phyloP scores from a whole-genome alignment of 2,329 filamentous ascomycete species.

The Botrytis deweyae region DNA sequence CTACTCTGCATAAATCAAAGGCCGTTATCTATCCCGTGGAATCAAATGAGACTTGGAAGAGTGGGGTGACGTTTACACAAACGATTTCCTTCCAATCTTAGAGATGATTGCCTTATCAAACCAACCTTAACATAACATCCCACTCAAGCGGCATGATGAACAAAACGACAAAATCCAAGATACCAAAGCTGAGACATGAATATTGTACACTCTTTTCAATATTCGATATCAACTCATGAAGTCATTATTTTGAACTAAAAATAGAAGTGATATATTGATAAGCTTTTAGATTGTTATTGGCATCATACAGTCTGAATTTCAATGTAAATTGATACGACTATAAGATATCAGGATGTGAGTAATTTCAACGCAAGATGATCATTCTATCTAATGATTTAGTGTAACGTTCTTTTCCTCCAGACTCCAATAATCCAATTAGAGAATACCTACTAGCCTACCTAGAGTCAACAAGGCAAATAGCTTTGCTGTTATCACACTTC shows the following conservation, averaged over 20 bases:
- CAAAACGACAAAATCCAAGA: neutral
- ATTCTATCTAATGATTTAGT: neutral
- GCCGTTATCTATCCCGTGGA: neutral
- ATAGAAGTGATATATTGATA: neutral
- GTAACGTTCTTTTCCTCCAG: neutral
- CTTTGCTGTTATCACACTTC: constrained; percentile 7
- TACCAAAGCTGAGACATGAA: neutral
- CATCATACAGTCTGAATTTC: neutral
- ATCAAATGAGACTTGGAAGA: neutral
- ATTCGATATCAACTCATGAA: neutral
- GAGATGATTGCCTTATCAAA: neutral
- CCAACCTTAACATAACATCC: neutral
- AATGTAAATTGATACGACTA: neutral
- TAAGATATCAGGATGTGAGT: neutral
- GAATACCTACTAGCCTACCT: neutral
- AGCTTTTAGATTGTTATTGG: neutral
- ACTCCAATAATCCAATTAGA: neutral
- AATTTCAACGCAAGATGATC: neutral
- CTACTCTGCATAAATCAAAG: neutral
- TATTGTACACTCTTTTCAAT: neutral
- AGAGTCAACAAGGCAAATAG: neutral
- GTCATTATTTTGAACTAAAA: neutral
- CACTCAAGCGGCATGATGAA: neutral
- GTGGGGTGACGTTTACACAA: neutral
- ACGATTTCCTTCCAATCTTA: neutral